phyloP scores from a whole-genome alignment of 1,284 basidiomycete species.

The Fomitopsis palustris region DNA sequence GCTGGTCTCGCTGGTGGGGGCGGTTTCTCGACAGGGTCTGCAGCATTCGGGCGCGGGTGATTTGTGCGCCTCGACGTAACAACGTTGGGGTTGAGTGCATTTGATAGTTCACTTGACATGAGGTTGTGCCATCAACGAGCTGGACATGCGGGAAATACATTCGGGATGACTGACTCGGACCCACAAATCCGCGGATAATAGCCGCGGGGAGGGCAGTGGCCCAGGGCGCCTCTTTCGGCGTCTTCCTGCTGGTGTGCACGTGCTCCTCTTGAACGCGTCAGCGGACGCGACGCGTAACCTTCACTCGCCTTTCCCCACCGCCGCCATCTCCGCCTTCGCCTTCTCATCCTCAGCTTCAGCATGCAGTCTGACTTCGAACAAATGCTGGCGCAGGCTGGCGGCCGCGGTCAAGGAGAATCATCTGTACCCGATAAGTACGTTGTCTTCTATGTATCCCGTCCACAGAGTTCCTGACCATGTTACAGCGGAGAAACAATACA shows the following conservation, averaged over 20 bases:
- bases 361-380: constrained; percentile 57
- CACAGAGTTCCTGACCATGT: background rate
- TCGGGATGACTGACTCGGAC: constrained; percentile 30
- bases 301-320: background rate
- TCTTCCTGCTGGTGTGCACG: constrained; percentile 11
- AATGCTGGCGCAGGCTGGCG: constrained; percentile 46
- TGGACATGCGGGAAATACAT: background rate
- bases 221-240: background rate
- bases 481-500: constrained; percentile 92
- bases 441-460: background rate
- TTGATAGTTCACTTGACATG: constrained; percentile 65
- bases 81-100: constrained; percentile 69
- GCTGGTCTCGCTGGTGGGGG: constrained; percentile 19
- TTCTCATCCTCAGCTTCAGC: constrained; percentile 15
- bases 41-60: constrained; percentile 14
- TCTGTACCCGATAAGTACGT: constrained; percentile 72
- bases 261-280: constrained; percentile 30
- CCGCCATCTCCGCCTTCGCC: background rate
- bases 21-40: background rate
- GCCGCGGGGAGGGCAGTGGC: constrained; percentile 16
- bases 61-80: constrained; percentile 34
- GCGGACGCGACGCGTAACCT: constrained; percentile 24
- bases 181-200: constrained; percentile 13
- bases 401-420: constrained; percentile 41
- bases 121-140: constrained; percentile 5